phyloP scores from a whole-genome alignment of 179 eudicot species.

The Spinacia oleracea region DNA sequence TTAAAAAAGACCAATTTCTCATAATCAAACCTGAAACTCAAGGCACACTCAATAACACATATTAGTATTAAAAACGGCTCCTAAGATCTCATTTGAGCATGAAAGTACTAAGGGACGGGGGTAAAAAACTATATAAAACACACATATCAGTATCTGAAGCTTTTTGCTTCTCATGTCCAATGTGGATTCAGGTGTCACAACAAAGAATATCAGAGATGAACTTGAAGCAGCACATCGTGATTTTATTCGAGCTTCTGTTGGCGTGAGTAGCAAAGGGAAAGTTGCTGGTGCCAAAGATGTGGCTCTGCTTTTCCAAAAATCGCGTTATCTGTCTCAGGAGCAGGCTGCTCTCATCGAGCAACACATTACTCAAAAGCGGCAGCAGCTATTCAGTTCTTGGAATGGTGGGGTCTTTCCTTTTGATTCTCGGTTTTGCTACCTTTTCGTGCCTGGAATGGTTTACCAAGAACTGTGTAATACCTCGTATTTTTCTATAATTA shows the following conservation, averaged over 20 bases:
- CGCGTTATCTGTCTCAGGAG: constrained; percentile 39
- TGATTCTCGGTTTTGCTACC: constrained; percentile 42
- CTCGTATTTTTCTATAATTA: too few species aligned
- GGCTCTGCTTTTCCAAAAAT: constrained; percentile 34
- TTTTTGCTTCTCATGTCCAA: neutral
- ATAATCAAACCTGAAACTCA: too few species aligned
- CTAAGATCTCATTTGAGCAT: too few species aligned
- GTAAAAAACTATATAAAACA: too few species aligned
- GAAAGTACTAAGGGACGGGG: too few species aligned
- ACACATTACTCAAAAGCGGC: constrained; percentile 41
- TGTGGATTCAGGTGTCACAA: constrained; percentile 40
- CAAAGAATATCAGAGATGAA: constrained; percentile 37
- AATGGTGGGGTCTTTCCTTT: constrained; percentile 34
- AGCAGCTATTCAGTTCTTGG: constrained; percentile 33
- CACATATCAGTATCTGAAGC: constrained; percentile 1
- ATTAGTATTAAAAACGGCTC: too few species aligned
- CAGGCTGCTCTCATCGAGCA: constrained; percentile 40
- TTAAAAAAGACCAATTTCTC: too few species aligned
- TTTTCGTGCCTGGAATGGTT: constrained; percentile 33
- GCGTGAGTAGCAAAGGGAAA: constrained; percentile 42
- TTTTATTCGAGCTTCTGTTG: constrained; percentile 40
- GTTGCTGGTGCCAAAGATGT: constrained; percentile 42
- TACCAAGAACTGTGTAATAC: constrained; percentile 21
- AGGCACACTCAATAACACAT: too few species aligned
- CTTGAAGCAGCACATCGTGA: constrained; percentile 43